Conservation (phyloP, 2,329 filamentous ascomycete genomes). For the Aspergillus alliaceus region DNA sequence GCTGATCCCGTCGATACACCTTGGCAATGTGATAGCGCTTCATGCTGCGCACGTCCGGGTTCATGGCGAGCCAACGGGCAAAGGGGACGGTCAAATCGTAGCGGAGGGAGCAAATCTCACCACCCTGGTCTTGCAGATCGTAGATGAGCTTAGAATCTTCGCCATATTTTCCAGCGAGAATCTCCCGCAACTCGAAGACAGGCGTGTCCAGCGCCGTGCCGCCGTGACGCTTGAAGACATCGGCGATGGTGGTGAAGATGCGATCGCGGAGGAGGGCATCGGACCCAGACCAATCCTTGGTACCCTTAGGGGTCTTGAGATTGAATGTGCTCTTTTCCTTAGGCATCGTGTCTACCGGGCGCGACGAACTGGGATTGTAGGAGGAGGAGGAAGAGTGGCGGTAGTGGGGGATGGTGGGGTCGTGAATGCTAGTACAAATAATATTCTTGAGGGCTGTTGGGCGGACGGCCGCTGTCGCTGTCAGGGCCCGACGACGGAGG, state of each 20-base stretch:
- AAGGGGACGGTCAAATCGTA: conserved; percentile 90
- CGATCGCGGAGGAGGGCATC: conserved; percentile 79
- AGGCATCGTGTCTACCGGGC: neutral
- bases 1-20: conserved; percentile 79
- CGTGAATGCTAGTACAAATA: neutral
- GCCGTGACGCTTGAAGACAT: conserved; percentile 82
- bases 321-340: conserved; percentile 49
- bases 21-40: conserved; percentile 96
- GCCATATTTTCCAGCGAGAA: conserved; percentile 85
- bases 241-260: conserved; percentile 73
- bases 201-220: conserved; percentile 76
- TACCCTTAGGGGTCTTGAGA: conserved; percentile 88
- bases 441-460: neutral
- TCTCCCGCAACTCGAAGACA: conserved; percentile 84
- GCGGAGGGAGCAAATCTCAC: conserved; percentile 78
- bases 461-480: neutral
- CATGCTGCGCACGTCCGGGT: conserved; percentile 75
- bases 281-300: conserved; percentile 78
- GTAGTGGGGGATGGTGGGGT: conserved; percentile 2
- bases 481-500: neutral
- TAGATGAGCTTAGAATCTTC: conserved; percentile 93
- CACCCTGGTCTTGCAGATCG: conserved; percentile 82
- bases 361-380: neutral
- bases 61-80: conserved; percentile 91
- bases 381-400: conserved; percentile 1